Conservation (phyloP, 1,284 basidiomycete genomes). For the Ceratobasidium sp. region DNA sequence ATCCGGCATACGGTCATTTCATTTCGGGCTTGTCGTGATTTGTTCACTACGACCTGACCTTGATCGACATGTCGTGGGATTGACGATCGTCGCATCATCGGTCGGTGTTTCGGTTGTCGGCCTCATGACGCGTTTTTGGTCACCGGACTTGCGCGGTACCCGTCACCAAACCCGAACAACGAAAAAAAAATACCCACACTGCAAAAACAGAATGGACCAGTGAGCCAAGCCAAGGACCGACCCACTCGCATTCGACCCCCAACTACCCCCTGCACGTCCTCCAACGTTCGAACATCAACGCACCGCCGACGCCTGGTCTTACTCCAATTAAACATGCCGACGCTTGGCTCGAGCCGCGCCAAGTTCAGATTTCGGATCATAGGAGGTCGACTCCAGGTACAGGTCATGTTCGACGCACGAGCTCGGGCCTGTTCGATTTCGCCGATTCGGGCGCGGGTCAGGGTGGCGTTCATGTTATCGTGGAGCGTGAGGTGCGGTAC, state of each 20-base stretch:
- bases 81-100: no score
- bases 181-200: no score
- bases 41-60: neutral
- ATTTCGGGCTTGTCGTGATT: neutral
- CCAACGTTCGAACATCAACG: neutral
- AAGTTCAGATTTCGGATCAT: neutral
- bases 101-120: no score
- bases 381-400: neutral
- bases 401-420: neutral
- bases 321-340: slow-evolving; percentile 20
- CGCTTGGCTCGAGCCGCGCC: slow-evolving; percentile 20
- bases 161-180: no score
- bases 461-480: slow-evolving; percentile 7
- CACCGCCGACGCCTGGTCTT: neutral
- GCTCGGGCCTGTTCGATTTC: slow-evolving; percentile 13
- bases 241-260: slow-evolving; percentile 18
- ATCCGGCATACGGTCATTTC: no score
- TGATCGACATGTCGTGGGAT: neutral
- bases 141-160: neutral
- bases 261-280: slow-evolving; percentile 30
- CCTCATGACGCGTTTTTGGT: neutral
- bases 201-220: slow-evolving; percentile 34
- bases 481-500: slow-evolving; percentile 37
- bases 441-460: neutral
- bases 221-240: slow-evolving; percentile 29